Percentiles rank a stretch among this genome's conserved stretches.
Evolutionary conservation across 2,329 filamentous ascomycete species (phyloP).

Genomic region (Phyllosticta citriasiana): DNA sequence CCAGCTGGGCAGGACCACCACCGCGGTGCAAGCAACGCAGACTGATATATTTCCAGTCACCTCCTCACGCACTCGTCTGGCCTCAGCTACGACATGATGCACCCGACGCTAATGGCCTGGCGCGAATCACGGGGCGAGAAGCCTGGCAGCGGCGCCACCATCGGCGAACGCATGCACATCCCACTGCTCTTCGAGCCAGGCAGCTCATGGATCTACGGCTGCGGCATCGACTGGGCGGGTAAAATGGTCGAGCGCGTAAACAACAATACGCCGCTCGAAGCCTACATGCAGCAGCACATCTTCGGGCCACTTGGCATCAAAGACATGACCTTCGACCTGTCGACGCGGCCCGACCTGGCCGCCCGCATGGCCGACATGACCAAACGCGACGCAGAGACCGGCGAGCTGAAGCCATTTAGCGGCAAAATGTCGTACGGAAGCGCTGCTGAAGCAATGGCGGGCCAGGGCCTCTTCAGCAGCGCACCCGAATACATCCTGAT

Average conservation of each 20-base stretch:
- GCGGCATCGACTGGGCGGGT: constrained; percentile 18
- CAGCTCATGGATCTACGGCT: constrained; percentile 16
- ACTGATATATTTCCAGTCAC: constrained; percentile 11
- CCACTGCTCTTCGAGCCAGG: constrained; percentile 22
- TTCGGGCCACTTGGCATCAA: constrained; percentile 17
- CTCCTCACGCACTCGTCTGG: constrained; percentile 22
- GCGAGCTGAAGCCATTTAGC: constrained; percentile 11
- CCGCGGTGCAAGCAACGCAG: constrained; percentile 7
- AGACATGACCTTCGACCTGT: constrained; percentile 16
- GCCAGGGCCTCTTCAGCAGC: constrained; percentile 4
- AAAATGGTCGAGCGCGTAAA: constrained; percentile 19
- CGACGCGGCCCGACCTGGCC: constrained; percentile 2
- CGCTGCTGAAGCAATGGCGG: constrained; percentile 2
- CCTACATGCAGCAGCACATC: constrained; percentile 19
- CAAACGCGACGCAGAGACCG: constrained; percentile 13
- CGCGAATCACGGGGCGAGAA: constrained; percentile 12
- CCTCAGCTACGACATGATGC: constrained; percentile 16
- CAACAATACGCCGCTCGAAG: constrained; percentile 13
- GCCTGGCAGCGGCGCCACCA: constrained; percentile 5
- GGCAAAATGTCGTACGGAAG: constrained; percentile 12
- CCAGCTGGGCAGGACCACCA: constrained; percentile 1
- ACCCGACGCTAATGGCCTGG: constrained; percentile 11
- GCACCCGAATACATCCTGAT: constrained; percentile 24
- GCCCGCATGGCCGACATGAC: constrained; percentile 16
- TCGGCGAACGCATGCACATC: constrained; percentile 12